Evolutionary conservation across 768 basidiomycete genomes (phyloP), one percentile per base, ranked within the genome.

Genomic region (Tulasnella calospora): DNA sequence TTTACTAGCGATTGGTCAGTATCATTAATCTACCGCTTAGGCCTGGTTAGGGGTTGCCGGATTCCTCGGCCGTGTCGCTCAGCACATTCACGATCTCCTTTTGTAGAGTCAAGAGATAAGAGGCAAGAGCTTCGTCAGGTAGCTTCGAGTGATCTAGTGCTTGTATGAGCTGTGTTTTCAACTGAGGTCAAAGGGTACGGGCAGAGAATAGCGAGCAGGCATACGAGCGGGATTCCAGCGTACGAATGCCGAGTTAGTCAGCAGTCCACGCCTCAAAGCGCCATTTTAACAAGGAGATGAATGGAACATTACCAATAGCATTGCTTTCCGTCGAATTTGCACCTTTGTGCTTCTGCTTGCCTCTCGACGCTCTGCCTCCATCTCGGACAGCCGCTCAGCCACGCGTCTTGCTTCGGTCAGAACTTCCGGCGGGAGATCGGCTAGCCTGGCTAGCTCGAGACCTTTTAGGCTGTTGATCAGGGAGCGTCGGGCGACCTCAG

Each of bases 371-470:
- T 85, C 87, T 4, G 86, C 86, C 78, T 93, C 89, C 10, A 91
- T 83, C 30, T 88, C 88, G 4, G 87, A 84, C 13, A 98, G 88
- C 12, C 84, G 85, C 19, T 86, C 86, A 2, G 94, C 89, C 0
- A 94, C 89, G 77, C 89, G 86, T 79, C 85, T 88, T 7, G 89
- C 91, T 83, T 92, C 90, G 5, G 82, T 80, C 57, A 96, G 83
- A 17, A 97, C 89, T 71, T 92, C 89, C 0, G 83, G 80, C 0
- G 97, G 97, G 0, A 99, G 86, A 82, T 96, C 94, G 0, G 95
- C 96, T 7, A 97, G 88, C 71, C 90, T 89, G 17, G 96, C 96
- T 36, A 98, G 88, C 81, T 98, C 93, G 15, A 99, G 86, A 3
- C 97, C 96, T 96, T 80, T 33, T 1, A n/a, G 47, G 74, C 19